These are phyloP conservation scores for Vigna trinervia DNA, from an alignment of 306 rosid genomes.

Conservation along the genomic window DNA sequence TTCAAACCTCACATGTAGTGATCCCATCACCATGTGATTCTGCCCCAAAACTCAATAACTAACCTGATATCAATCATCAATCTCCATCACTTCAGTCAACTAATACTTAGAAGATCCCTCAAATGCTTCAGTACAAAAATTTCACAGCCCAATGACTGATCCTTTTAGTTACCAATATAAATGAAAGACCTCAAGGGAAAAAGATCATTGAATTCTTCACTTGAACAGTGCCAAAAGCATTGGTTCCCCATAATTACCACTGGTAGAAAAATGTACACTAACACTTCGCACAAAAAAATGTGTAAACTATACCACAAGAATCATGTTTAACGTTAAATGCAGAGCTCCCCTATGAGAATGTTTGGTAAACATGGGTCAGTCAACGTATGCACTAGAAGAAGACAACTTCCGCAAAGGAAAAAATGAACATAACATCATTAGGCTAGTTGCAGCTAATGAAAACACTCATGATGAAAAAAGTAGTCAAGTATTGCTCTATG, in stretches of 20 bases:
- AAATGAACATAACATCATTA: conserved; percentile 2
- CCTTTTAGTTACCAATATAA: conserved; percentile 5
- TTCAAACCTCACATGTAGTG: conserved; percentile 34
- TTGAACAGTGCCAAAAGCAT: conserved; percentile 4
- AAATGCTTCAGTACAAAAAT: conserved; percentile 4
- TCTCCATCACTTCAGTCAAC: conserved; percentile 35
- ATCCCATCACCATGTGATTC: background rate
- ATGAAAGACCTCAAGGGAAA: conserved; percentile 19
- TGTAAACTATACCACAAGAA: conserved; percentile 11
- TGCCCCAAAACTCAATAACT: conserved; percentile 8
- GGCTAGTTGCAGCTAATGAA: background rate
- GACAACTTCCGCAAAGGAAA: background rate
- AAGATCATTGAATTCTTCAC: conserved; percentile 11
- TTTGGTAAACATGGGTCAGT: background rate
- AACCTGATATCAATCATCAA: conserved; percentile 6
- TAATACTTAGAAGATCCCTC: conserved; percentile 23
- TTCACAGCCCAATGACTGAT: conserved; percentile 4
- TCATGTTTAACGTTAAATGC: background rate
- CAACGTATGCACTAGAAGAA: conserved; percentile 5
- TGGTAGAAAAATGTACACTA: background rate
- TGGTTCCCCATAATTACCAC: conserved; percentile 24
- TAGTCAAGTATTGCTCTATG: conserved; percentile 12
- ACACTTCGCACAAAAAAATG: background rate
- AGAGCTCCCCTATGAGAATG: conserved; percentile 7
- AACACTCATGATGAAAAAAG: background rate